These are phyloP conservation scores for Penicillium sp. DNA, from an alignment of 2,329 filamentous ascomycete species.

Conservation along the genomic window DNA sequence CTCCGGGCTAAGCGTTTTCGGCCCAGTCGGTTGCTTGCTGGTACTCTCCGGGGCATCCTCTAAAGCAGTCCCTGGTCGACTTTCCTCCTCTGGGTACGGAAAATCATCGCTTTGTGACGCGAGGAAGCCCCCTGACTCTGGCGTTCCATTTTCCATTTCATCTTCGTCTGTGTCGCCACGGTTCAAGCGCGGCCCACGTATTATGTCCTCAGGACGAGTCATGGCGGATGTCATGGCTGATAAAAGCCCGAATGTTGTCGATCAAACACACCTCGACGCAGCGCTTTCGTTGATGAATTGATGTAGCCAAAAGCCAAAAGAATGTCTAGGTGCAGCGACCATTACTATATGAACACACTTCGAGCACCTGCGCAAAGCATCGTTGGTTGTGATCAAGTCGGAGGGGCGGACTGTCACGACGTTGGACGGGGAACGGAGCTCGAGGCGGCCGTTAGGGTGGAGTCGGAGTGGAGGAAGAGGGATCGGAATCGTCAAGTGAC, in stretches of 20 bases:
- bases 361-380: conserved; percentile 16
- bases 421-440: background rate
- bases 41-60: conserved; percentile 23
- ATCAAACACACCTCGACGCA: conserved; percentile 2
- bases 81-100: conserved; percentile 30
- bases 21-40: conserved; percentile 25
- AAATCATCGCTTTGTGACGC: conserved; percentile 27
- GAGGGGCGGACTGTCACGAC: conserved; percentile 6
- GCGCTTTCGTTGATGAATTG: background rate
- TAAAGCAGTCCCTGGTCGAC: conserved; percentile 28
- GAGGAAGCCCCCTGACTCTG: conserved; percentile 31
- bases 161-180: conserved; percentile 37
- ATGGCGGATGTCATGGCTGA: conserved; percentile 36
- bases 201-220: conserved; percentile 40
- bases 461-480: background rate
- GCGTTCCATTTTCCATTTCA: conserved; percentile 25
- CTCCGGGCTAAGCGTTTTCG: conserved; percentile 41
- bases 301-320: background rate
- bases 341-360: conserved; percentile 11
- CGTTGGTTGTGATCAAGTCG: conserved; percentile 8
- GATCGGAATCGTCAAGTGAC: background rate
- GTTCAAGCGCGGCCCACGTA: conserved; percentile 35
- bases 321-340: conserved; percentile 1
- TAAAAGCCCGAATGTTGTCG: background rate
- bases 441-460: background rate